Conservation (phyloP, 495 filamentous ascomycete genomes). For the Aspergillus coremiiformis region DNA sequence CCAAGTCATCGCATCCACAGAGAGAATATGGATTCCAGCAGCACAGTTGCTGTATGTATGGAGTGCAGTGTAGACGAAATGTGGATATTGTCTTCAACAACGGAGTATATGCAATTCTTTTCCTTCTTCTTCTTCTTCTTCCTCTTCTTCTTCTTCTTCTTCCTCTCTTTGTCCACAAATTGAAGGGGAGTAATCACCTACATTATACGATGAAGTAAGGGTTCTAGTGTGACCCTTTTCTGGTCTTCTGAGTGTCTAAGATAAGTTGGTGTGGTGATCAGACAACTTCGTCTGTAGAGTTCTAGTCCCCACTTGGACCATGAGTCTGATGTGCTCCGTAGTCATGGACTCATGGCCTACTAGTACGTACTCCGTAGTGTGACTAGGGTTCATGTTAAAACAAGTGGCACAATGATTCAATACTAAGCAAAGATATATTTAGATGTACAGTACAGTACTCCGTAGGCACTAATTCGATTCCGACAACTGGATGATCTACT, state of each 20-base stretch:
- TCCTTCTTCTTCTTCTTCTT: neutral
- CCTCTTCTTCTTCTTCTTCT: neutral
- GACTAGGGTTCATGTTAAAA: neutral
- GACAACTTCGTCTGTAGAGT: neutral
- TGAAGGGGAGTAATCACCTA: no score
- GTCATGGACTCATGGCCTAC: neutral
- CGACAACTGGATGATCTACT: no score
- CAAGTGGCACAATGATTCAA: neutral
- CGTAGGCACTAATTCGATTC: no score
- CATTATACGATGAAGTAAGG: neutral
- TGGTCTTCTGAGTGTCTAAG: neutral
- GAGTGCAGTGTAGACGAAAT: neutral
- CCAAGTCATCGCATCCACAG: neutral
- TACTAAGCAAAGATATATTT: neutral
- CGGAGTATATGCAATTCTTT: no score
- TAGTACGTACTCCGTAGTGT: neutral
- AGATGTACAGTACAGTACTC: no score
- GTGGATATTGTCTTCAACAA: neutral
- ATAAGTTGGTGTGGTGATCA: neutral
- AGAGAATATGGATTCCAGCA: neutral
- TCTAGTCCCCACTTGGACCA: neutral
- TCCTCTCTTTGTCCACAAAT: neutral
- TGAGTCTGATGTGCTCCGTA: no score
- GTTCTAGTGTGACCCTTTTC: neutral
- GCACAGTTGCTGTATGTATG: no score